These are phyloP conservation scores for Apiospora phragmitis DNA, from an alignment of 2,329 filamentous ascomycete species.

Conservation along the genomic window DNA sequence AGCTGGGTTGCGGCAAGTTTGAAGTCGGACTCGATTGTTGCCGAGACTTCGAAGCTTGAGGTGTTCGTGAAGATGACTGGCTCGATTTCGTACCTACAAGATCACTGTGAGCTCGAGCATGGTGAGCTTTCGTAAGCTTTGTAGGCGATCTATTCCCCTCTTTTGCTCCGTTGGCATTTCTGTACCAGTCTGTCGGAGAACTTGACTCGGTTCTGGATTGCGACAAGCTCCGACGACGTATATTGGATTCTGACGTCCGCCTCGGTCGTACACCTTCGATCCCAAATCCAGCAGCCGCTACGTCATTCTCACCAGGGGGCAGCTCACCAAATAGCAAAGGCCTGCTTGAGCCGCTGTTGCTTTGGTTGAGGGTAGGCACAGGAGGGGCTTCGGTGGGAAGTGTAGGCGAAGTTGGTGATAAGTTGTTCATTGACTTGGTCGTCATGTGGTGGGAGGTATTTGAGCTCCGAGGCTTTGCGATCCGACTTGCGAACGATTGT, in stretches of 20 bases:
- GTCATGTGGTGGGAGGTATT: slow-evolving; percentile 35
- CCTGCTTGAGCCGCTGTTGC: slow-evolving; percentile 30
- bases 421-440: slow-evolving; percentile 46
- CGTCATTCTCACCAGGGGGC: slow-evolving; percentile 52
- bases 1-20: slow-evolving; percentile 24
- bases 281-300: slow-evolving; percentile 58
- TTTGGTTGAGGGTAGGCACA: slow-evolving; percentile 34
- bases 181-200: slow-evolving; percentile 59
- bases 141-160: slow-evolving; percentile 22
- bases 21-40: slow-evolving; percentile 34
- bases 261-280: slow-evolving; percentile 56
- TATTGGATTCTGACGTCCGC: slow-evolving; percentile 71
- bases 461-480: slow-evolving; percentile 51
- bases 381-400: slow-evolving; percentile 28
- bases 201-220: slow-evolving; percentile 58
- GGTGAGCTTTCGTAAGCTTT: slow-evolving; percentile 42
- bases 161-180: slow-evolving; percentile 22
- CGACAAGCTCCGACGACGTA: slow-evolving; percentile 58
- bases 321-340: slow-evolving; percentile 74
- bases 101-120: slow-evolving; percentile 60
- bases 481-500: slow-evolving; percentile 61
- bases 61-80: slow-evolving; percentile 32
- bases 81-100: slow-evolving; percentile 41
- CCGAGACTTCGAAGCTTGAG: slow-evolving; percentile 26
- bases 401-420: slow-evolving; percentile 31